Base-by-base conservation (phyloP, 108 stramenopile species). In the Fistulifera pelliculosa region DNA sequence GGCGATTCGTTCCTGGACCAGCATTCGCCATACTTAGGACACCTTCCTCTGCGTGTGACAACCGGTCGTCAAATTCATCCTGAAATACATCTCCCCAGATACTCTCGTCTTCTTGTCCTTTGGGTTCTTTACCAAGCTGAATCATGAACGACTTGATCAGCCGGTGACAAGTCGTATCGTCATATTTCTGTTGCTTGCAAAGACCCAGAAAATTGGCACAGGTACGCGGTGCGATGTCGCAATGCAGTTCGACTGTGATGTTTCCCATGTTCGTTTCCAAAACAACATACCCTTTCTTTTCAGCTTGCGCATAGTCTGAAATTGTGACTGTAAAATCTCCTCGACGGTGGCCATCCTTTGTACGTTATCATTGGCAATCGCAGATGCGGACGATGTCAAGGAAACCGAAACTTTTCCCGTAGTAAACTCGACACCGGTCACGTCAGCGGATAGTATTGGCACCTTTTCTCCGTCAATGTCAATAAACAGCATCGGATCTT, bases 1-100 rank as follows among this genome's bases (percentile, higher is more conserved):
- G 61, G 47, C 65, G 52, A 60, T 95, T 96, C 12, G 93, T 97
- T 25, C 85, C 60, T 0, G 85, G 85, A 0, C 99, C 99, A 0
- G 85, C 68, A 67, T 99, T 99, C 12, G 97, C 97, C 96, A 97
- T 97, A 47, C 72, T 72, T 24, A 99, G 38, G 47, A 97, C 70
- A 6, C 95, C 97, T 2, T 18, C 41, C 16, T 69, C 83, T 0
- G 56, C 53, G 56, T 94, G 92, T 44, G 57, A 81, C 49, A 94
- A 57, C 40, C 90, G 67, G 41, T 83, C 83, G 50, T 96, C 94
- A 65, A 99, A 96, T 62, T 99, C 98, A 69, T 99, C 96, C 8
- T 35, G 39, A 58, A 99, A 93, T 5, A 52, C 19, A 56, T 57
- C 21, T 47, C 86, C 74, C 93, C 93, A 83, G 56, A 95, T 31